These are phyloP conservation scores for Russula olivacea DNA, from an alignment of 768 basidiomycete genomes.

Conservation along the genomic window DNA sequence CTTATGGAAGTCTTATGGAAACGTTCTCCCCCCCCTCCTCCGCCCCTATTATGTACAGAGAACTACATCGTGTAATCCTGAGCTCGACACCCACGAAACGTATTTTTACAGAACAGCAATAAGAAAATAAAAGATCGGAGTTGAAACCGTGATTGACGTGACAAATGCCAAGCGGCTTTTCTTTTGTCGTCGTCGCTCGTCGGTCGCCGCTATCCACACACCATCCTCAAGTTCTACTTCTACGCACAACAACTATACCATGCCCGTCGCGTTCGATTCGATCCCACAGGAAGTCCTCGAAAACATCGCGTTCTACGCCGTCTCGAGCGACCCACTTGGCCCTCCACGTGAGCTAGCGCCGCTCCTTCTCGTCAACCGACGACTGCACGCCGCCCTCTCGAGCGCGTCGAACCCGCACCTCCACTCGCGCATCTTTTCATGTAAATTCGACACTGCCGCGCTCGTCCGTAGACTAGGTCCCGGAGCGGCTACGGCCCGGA, in stretches of 20 bases:
- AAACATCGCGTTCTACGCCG: constrained; percentile 64
- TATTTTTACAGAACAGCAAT: neutral
- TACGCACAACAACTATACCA: neutral
- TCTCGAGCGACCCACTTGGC: constrained; percentile 42
- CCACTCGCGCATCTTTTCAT: constrained; percentile 62
- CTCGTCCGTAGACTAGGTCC: constrained; percentile 46
- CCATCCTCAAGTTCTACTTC: neutral
- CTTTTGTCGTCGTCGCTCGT: neutral
- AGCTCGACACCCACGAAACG: neutral
- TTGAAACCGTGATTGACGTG: constrained; percentile 10
- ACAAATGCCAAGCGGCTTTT: constrained; percentile 3
- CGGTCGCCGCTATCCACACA: neutral
- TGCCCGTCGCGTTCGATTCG: constrained; percentile 35
- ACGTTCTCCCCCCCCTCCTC: neutral
- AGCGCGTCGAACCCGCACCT: constrained; percentile 54
- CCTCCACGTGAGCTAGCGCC: constrained; percentile 56
- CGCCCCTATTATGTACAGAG: constrained; percentile 7
- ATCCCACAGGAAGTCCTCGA: constrained; percentile 77
- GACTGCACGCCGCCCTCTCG: constrained; percentile 46
- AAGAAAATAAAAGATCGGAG: constrained; percentile 8
- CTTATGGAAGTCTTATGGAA: neutral
- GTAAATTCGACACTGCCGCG: constrained; percentile 59
- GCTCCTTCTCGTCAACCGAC: constrained; percentile 47
- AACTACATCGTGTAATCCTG: neutral
- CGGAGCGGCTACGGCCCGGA: constrained; percentile 36